Evolutionary conservation across 192 early-diverging fungal species (phyloP).

Genomic region (Coemansia sp.): DNA sequence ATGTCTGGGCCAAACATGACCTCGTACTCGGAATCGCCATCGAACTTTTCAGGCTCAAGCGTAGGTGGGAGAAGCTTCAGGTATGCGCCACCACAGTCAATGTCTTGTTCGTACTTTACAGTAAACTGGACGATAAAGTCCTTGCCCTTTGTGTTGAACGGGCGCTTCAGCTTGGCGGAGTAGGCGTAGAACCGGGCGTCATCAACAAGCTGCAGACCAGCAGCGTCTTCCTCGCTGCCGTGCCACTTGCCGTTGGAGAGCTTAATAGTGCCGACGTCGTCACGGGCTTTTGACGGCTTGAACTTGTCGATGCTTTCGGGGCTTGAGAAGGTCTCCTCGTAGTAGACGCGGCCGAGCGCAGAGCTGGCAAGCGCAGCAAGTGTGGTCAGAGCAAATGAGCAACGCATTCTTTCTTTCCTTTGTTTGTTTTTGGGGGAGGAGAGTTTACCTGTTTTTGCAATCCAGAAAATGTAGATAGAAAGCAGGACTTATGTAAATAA

Average conservation of each 20-base stretch:
- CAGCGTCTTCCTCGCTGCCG: conserved; percentile 64
- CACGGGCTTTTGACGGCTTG: conserved; percentile 63
- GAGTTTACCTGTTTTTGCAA: conserved; percentile 1
- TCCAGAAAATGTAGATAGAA: conserved; percentile 9
- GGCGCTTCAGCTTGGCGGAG: conserved; percentile 68
- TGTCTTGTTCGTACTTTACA: conserved; percentile 86
- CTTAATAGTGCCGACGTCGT: conserved; percentile 73
- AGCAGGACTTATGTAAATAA: not conserved
- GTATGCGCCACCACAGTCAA: conserved; percentile 93
- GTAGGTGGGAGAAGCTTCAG: conserved; percentile 83
- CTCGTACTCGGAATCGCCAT: conserved; percentile 81
- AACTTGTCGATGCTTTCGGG: conserved; percentile 63
- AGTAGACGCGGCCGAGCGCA: conserved; percentile 68
- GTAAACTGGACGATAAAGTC: conserved; percentile 85
- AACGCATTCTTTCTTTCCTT: conserved; percentile 34
- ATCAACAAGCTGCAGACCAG: conserved; percentile 76
- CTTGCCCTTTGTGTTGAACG: conserved; percentile 81
- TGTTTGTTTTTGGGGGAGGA: too few relatives aligned
- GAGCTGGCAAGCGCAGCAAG: conserved; percentile 45
- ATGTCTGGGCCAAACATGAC: conserved; percentile 92
- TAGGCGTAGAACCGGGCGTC: conserved; percentile 87
- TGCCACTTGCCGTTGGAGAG: conserved; percentile 75
- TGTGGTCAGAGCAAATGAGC: conserved; percentile 42
- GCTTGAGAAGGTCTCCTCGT: conserved; percentile 82
- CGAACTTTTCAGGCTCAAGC: conserved; percentile 75